phyloP scores from a whole-genome alignment of 1,139 yeast genomes.

The Debaryomyces subglobosus region DNA sequence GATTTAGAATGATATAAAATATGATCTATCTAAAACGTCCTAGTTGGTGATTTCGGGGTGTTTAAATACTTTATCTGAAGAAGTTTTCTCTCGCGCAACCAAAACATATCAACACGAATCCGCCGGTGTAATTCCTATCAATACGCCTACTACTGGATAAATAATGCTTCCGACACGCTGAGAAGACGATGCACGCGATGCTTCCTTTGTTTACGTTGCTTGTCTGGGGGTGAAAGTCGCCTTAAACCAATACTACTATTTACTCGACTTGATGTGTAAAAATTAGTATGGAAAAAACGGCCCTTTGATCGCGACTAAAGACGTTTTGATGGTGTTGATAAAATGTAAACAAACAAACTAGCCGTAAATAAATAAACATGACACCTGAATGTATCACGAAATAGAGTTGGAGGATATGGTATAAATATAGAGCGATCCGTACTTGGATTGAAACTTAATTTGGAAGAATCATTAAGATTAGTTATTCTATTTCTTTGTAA shows the following conservation, averaged over 20 bases:
- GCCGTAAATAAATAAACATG: conserved; percentile 6
- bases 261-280: conserved; percentile 5
- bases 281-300: conserved; percentile 1
- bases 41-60: background rate
- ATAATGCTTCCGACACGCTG: background rate
- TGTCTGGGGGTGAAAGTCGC: background rate
- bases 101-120: background rate
- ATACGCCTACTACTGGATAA: background rate
- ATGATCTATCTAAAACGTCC: background rate
- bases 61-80: background rate
- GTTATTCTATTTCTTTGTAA: conserved; percentile 1
- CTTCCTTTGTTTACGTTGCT: conserved; percentile 3
- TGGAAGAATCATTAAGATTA: background rate
- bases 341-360: conserved; percentile 3
- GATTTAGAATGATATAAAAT: conserved; percentile 4
- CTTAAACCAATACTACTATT: background rate
- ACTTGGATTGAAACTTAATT: background rate
- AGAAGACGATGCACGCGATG: conserved; percentile 3
- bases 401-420: background rate
- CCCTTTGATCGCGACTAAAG: conserved; percentile 5
- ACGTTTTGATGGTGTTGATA: background rate
- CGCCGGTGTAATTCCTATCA: background rate
- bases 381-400: background rate
- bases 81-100: background rate
- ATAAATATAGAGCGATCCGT: conserved; percentile 9